Conservation (phyloP, 2,329 filamentous ascomycete genomes). For the Podosphaera xanthii region DNA sequence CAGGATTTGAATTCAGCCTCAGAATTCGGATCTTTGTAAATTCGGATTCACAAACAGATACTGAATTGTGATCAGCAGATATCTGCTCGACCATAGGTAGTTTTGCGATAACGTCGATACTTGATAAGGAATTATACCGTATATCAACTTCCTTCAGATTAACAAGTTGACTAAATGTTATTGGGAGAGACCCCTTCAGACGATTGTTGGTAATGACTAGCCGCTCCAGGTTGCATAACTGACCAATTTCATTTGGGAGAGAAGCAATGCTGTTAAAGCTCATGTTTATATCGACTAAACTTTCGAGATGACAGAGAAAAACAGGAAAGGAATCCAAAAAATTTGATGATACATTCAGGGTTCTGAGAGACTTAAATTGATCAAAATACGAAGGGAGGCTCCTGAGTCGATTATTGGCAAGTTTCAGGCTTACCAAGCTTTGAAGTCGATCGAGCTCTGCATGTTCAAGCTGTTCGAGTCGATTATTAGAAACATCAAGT, state of each 20-base stretch:
- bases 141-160: constrained; percentile 81
- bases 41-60: constrained; percentile 74
- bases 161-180: constrained; percentile 46
- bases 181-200: constrained; percentile 50
- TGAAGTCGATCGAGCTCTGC: constrained; percentile 56
- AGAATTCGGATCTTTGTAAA: constrained; percentile 68
- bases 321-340: constrained; percentile 65
- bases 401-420: constrained; percentile 80
- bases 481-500: constrained; percentile 86
- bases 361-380: constrained; percentile 55
- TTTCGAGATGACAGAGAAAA: constrained; percentile 62
- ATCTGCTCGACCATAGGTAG: constrained; percentile 74
- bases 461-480: constrained; percentile 66
- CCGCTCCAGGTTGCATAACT: constrained; percentile 58
- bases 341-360: constrained; percentile 83
- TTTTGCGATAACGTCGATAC: constrained; percentile 66
- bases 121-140: constrained; percentile 75
- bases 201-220: constrained; percentile 93
- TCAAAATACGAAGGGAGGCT: constrained; percentile 63
- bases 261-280: constrained; percentile 81
- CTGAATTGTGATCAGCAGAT: constrained; percentile 75
- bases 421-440: constrained; percentile 65
- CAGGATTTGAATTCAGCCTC: constrained; percentile 81
- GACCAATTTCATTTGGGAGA: constrained; percentile 57
- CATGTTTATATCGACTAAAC: constrained; percentile 76